Evolutionary conservation across 768 basidiomycete species (phyloP).

Genomic region (Vararia minispora): DNA sequence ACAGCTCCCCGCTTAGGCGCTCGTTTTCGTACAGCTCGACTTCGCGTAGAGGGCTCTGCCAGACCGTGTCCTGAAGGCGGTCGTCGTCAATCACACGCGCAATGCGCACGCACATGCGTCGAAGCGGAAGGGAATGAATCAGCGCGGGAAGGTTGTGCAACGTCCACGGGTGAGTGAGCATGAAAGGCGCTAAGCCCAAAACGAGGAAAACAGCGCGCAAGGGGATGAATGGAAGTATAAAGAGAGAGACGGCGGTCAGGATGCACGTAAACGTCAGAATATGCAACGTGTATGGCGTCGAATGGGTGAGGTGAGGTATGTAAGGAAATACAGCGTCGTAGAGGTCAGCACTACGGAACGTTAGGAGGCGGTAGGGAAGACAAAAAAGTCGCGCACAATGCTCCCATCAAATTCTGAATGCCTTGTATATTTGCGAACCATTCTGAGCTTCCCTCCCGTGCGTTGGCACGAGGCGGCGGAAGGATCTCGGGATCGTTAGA

Average conservation of each 20-base stretch:
- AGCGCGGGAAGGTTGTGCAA: conserved; percentile 22
- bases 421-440: conserved; percentile 86
- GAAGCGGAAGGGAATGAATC: conserved; percentile 13
- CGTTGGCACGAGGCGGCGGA: conserved; percentile 25
- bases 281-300: conserved; percentile 40
- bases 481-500: conserved; percentile 12
- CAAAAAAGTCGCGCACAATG: conserved; percentile 58
- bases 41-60: conserved; percentile 51
- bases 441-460: conserved; percentile 56
- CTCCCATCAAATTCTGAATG: conserved; percentile 87
- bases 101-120: conserved; percentile 13
- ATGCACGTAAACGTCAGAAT: conserved; percentile 39
- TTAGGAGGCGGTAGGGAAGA: background rate
- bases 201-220: conserved; percentile 36
- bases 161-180: conserved; percentile 39
- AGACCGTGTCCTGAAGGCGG: conserved; percentile 47
- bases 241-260: conserved; percentile 33
- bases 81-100: conserved; percentile 48
- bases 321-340: conserved; percentile 44
- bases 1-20: conserved; percentile 26
- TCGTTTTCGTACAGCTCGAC: conserved; percentile 82
- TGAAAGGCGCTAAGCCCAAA: conserved; percentile 38
- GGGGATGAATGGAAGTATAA: conserved; percentile 23
- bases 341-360: conserved; percentile 42
- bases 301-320: conserved; percentile 37